Percentiles rank a stretch among this genome's conserved stretches.
Evolutionary conservation across 108 stramenopile genomes (phyloP).

Genomic region (Nitzschia palea): DNA sequence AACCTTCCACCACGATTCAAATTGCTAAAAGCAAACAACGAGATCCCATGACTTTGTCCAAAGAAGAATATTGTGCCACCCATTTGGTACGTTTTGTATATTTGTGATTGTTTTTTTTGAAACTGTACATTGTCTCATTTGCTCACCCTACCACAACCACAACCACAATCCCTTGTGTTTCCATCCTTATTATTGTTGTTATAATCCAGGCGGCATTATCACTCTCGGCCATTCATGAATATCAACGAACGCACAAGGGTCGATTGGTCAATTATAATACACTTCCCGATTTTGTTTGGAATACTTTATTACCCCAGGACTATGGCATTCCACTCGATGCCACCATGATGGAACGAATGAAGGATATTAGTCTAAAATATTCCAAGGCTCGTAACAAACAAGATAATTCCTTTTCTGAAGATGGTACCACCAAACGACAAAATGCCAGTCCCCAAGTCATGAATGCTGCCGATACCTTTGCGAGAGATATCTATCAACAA

Average conservation of each 20-base stretch:
- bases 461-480: conserved; percentile 56
- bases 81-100: conserved; percentile 47
- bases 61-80: conserved; percentile 78
- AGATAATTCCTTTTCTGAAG: conserved; percentile 49
- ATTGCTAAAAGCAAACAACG: conserved; percentile 1
- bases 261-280: conserved; percentile 68
- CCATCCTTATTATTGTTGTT: conserved; percentile 1
- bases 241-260: conserved; percentile 32
- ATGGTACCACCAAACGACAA: conserved; percentile 57
- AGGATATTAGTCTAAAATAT: conserved; percentile 54
- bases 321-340: conserved; percentile 43
- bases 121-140: too few relatives aligned
- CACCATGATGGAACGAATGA: conserved; percentile 43
- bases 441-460: conserved; percentile 43
- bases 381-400: conserved; percentile 54
- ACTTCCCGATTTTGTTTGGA: conserved; percentile 61
- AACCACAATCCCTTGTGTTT: too few relatives aligned
- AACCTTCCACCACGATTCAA: conserved; percentile 22
- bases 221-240: conserved; percentile 52
- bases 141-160: too few relatives aligned
- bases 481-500: conserved; percentile 28
- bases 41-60: conserved; percentile 31
- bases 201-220: conserved; percentile 45
- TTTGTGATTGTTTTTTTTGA: neutral
- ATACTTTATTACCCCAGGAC: conserved; percentile 61